Evolutionary conservation across 2,329 filamentous ascomycete species (phyloP).

Genomic region (Pleochaeta shiraiana): DNA sequence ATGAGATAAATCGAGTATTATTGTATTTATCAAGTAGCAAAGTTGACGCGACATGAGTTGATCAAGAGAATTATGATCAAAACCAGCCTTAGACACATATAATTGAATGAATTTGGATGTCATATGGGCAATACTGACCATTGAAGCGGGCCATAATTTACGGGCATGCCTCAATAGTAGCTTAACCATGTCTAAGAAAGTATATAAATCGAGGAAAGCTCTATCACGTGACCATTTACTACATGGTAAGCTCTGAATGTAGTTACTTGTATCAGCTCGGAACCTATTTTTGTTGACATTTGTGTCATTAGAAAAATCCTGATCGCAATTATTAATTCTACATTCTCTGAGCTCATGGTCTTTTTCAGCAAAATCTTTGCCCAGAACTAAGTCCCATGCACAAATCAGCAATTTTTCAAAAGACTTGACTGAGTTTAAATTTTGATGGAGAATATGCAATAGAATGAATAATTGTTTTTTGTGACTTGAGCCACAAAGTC

Average conservation of each 20-base stretch:
- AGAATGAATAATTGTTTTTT: constrained; percentile 13
- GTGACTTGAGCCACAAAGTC: constrained; percentile 9
- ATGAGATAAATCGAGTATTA: constrained; percentile 20
- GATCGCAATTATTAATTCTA: too few species aligned
- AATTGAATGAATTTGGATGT: constrained; percentile 7
- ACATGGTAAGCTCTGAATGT: too few species aligned
- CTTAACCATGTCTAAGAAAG: constrained; percentile 10
- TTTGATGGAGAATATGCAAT: constrained; percentile 11
- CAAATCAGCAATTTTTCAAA: constrained; percentile 6
- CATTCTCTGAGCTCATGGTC: too few species aligned
- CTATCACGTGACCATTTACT: too few species aligned
- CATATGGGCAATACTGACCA: constrained; percentile 13
- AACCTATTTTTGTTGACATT: too few species aligned
- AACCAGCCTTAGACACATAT: background rate
- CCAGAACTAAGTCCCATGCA: constrained; percentile 5
- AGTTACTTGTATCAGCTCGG: too few species aligned
- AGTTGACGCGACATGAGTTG: constrained; percentile 7
- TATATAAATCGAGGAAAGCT: constrained; percentile 7
- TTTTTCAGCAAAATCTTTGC: background rate
- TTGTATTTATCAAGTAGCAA: constrained; percentile 22
- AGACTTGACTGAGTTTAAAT: constrained; percentile 9
- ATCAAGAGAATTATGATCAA: constrained; percentile 5
- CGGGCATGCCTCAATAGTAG: constrained; percentile 15
- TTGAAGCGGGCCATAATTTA: constrained; percentile 13
- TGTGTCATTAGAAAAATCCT: too few species aligned